phyloP scores from a whole-genome alignment of 2,329 filamentous ascomycete genomes.

The Emmonsiellopsis sp. region DNA sequence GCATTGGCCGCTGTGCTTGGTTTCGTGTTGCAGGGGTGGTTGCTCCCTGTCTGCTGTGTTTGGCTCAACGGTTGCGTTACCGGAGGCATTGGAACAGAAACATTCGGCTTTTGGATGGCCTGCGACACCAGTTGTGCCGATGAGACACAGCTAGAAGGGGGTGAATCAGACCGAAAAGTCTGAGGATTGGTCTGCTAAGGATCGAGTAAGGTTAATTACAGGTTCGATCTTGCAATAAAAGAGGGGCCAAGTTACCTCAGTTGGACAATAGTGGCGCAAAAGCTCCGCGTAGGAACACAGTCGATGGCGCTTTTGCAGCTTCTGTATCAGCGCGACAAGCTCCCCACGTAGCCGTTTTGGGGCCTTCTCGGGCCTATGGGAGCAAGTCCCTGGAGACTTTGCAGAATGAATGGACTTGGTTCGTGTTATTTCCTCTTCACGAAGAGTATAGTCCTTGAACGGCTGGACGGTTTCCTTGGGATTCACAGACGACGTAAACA shows the following conservation, averaged over 20 bases:
- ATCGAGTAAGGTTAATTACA: neutral
- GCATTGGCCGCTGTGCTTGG: slow-evolving; percentile 7
- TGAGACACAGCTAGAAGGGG: slow-evolving; percentile 1
- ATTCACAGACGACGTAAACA: slow-evolving; percentile 67
- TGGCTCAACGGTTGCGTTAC: slow-evolving; percentile 3
- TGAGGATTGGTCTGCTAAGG: neutral
- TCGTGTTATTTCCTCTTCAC: slow-evolving; percentile 67
- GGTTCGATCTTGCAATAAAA: neutral
- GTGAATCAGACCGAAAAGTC: slow-evolving; percentile 12
- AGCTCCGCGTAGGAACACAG: slow-evolving; percentile 74
- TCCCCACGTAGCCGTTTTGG: slow-evolving; percentile 53
- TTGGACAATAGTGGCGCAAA: slow-evolving; percentile 71
- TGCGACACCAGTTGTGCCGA: neutral
- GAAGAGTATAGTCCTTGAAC: slow-evolving; percentile 75
- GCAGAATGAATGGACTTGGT: slow-evolving; percentile 2
- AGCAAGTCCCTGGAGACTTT: neutral
- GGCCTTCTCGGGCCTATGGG: slow-evolving; percentile 15
- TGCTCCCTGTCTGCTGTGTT: neutral
- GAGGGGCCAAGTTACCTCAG: slow-evolving; percentile 24
- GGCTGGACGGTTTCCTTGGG: slow-evolving; percentile 57
- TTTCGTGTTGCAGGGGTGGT: slow-evolving; percentile 2
- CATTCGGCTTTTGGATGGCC: neutral
- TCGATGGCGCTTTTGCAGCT: slow-evolving; percentile 60
- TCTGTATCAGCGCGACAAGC: slow-evolving; percentile 50
- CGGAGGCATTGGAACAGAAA: neutral